Evolutionary conservation across 2,329 filamentous ascomycete genomes (phyloP).

Genomic region (Calonectria leucothoes): DNA sequence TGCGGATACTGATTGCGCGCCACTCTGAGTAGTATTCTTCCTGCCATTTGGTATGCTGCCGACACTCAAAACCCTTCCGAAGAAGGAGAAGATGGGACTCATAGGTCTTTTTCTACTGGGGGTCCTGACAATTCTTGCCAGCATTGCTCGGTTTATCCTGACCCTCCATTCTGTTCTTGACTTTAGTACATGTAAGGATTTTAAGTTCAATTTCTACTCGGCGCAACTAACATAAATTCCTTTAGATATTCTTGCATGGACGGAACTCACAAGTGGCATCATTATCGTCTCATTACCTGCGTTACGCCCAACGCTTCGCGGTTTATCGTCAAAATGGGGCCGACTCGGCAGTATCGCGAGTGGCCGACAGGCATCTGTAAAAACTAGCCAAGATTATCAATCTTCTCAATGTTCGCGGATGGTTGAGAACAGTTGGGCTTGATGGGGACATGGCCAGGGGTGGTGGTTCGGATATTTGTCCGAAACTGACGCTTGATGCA

Average conservation of each 20-base stretch:
- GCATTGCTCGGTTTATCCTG: not conserved
- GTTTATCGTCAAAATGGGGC: not conserved
- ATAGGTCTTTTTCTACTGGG: not conserved
- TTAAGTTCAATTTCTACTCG: too few relatives aligned
- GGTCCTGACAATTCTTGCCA: not conserved
- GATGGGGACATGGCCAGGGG: too few relatives aligned
- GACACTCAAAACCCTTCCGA: not conserved
- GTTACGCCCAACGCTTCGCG: not conserved
- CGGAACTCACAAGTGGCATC: not conserved
- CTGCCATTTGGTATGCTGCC: not conserved
- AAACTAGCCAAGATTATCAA: not conserved
- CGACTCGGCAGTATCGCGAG: not conserved
- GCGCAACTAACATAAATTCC: not conserved
- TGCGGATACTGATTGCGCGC: not conserved
- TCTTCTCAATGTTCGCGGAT: not conserved
- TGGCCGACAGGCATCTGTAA: not conserved
- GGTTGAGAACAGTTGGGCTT: not conserved
- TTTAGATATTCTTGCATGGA: conserved; percentile 1
- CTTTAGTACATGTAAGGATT: not conserved
- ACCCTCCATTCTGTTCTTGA: not conserved
- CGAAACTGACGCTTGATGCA: too few relatives aligned
- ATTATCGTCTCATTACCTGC: not conserved
- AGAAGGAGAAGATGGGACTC: not conserved
- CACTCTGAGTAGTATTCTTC: not conserved
- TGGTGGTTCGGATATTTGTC: too few relatives aligned